Percentiles rank a stretch among this genome's conserved stretches.
These are phyloP conservation scores for Yamadazyma tumulicola DNA, from an alignment of 805 yeast species.

Conservation along the genomic window DNA sequence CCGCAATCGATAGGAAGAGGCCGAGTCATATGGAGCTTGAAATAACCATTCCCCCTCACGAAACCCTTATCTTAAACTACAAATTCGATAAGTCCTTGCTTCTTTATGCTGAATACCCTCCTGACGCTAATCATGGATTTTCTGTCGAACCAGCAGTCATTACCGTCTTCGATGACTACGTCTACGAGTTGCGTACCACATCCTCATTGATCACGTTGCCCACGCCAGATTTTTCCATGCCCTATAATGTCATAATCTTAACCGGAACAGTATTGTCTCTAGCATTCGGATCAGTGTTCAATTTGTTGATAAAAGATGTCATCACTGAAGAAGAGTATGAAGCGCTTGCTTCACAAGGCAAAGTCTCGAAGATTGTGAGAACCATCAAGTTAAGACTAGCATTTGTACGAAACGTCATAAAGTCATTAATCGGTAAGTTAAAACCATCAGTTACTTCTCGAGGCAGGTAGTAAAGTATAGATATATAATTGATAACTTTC, in stretches of 20 bases:
- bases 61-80: constrained; percentile 61
- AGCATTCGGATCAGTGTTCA: constrained; percentile 83
- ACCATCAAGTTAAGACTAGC: constrained; percentile 8
- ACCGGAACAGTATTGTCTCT: constrained; percentile 92
- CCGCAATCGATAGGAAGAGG: constrained; percentile 75
- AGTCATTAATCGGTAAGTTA: background rate
- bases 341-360: constrained; percentile 15
- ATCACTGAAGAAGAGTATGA: constrained; percentile 66
- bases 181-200: constrained; percentile 69
- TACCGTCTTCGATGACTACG: constrained; percentile 40
- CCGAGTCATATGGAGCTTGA: constrained; percentile 80
- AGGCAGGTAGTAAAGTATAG: too few species aligned
- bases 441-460: too few species aligned
- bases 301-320: constrained; percentile 68
- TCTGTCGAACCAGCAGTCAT: constrained; percentile 89
- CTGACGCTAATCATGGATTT: constrained; percentile 98
- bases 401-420: background rate
- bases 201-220: constrained; percentile 85
- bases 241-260: constrained; percentile 91
- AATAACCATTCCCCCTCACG: constrained; percentile 60
- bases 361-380: constrained; percentile 11
- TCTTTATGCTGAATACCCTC: constrained; percentile 91
- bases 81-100: constrained; percentile 85
- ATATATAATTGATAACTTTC: too few species aligned
- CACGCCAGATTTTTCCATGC: constrained; percentile 98